Evolutionary conservation across 768 basidiomycete genomes (phyloP), one percentile per base, ranked within the genome.

Genomic region (Mrakia frigida): DNA sequence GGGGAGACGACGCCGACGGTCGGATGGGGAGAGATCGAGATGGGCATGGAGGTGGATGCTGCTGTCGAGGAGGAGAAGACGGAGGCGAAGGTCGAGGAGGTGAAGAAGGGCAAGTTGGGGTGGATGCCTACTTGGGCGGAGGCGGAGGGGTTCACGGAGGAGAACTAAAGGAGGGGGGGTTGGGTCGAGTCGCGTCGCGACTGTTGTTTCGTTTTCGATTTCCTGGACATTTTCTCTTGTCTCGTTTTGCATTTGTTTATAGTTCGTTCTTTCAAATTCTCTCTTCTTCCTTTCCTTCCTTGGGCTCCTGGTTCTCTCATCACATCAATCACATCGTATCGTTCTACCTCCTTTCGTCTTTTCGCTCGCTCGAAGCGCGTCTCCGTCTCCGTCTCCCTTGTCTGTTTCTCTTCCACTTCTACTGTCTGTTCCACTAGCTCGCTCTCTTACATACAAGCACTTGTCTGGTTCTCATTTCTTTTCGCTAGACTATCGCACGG

Each of bases 111-210:
- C 31, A 53, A 72, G 52, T 25, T 52, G 70, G 70, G 50, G 52
- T 52, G 35, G 50, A 59, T 72, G 50, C 53, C 50, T 31, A 72
- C 50, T 9, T 37, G 50, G 50, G 25, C n/a, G 46, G 69, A 70
- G 69, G 50, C 50, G 2, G 69, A 53, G 14, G 69, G 69, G 6
- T 69, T 43, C 14, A 28, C 31, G 50, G 70, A 25, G 70, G 39
- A 43, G 37, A n/a, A 28, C 39, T n/a, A 67, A 14, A 37, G 35
- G 35, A 35, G 31, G 13, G 59, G 5, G 59, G 11, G 59, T 13
- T 7, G 59, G 9, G 10, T 23, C 56, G 56, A 61, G 61, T 33
- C 61, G 61, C 35, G n/a, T 18, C 31, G n/a, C 31, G 35, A 9
- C 25, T 43, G 23, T 43, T n/a, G 13, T 68, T 68, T 18, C 21